Evolutionary conservation across 805 yeast species (phyloP).

Genomic region (Nakazawaea ambrosiae): DNA sequence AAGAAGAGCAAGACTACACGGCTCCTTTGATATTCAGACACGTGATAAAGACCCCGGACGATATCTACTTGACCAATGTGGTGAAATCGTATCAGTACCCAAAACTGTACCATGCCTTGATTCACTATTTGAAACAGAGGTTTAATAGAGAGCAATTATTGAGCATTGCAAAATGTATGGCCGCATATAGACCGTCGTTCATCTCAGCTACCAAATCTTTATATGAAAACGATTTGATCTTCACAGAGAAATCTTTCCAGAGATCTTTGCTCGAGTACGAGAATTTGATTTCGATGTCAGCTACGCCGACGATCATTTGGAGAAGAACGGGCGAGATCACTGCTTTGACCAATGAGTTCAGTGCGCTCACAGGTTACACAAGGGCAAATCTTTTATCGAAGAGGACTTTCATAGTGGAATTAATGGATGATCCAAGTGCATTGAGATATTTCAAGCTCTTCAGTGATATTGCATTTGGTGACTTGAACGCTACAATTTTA

Average conservation of each 20-base stretch:
- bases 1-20: slow-evolving; percentile 36
- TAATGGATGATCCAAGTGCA: slow-evolving; percentile 76
- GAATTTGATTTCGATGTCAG: slow-evolving; percentile 46
- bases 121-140: slow-evolving; percentile 44
- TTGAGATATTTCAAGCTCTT: slow-evolving; percentile 66
- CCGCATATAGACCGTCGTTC: slow-evolving; percentile 67
- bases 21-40: slow-evolving; percentile 54
- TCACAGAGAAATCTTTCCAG: slow-evolving; percentile 53
- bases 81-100: slow-evolving; percentile 54
- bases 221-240: slow-evolving; percentile 63
- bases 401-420: slow-evolving; percentile 65
- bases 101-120: slow-evolving; percentile 53
- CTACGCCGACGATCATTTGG: slow-evolving; percentile 82
- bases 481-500: slow-evolving; percentile 42
- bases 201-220: slow-evolving; percentile 69
- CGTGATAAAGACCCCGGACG: slow-evolving; percentile 44
- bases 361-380: slow-evolving; percentile 60
- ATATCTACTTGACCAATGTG: slow-evolving; percentile 35
- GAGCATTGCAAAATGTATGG: slow-evolving; percentile 49
- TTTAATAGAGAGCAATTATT: slow-evolving; percentile 33
- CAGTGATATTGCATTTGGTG: slow-evolving; percentile 66
- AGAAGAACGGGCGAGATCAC: slow-evolving; percentile 82
- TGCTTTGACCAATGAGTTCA: slow-evolving; percentile 68
- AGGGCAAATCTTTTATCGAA: slow-evolving; percentile 49
- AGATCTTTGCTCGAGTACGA: slow-evolving; percentile 52